Percentiles rank a stretch among this genome's conserved stretches.
Conservation (phyloP, 1,139 yeast species). For the Magnusiomyces clavatus region DNA sequence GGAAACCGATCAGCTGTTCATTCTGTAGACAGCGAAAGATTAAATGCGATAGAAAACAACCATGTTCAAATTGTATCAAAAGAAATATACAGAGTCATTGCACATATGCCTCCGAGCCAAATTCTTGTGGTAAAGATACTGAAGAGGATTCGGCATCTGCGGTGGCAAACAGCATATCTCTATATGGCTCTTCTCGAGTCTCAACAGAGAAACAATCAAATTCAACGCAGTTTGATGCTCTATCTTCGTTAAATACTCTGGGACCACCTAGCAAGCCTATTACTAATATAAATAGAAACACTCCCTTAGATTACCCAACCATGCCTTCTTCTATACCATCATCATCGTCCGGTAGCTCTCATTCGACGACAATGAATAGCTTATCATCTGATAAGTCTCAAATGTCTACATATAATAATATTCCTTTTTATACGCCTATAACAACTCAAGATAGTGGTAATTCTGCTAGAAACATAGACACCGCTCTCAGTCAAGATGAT, state of each 20-base stretch:
- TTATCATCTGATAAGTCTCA: too few relatives aligned
- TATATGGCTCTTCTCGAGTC: not conserved
- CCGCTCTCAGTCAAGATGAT: too few relatives aligned
- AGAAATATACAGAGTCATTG: constrained; percentile 24
- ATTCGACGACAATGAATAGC: too few relatives aligned
- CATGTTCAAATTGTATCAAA: constrained; percentile 30
- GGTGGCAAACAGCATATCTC: not conserved
- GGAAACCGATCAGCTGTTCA: constrained; percentile 27
- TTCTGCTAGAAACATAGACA: too few relatives aligned
- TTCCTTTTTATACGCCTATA: too few relatives aligned
- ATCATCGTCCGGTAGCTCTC: too few relatives aligned
- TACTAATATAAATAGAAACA: not conserved
- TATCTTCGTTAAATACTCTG: not conserved
- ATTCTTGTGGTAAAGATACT: not conserved
- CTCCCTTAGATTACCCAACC: not conserved
- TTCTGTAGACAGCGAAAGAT: constrained; percentile 31
- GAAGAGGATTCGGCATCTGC: not conserved
- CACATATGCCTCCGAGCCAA: constrained; percentile 18
- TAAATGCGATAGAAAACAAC: constrained; percentile 32
- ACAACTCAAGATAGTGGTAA: too few relatives aligned
- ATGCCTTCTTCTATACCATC: too few relatives aligned
- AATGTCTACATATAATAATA: too few relatives aligned
- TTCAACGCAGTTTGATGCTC: not conserved
- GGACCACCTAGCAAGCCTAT: not conserved
- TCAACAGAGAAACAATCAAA: not conserved